Evolutionary conservation across 768 basidiomycete species (phyloP).

Genomic region (Tricholoma sp.): DNA sequence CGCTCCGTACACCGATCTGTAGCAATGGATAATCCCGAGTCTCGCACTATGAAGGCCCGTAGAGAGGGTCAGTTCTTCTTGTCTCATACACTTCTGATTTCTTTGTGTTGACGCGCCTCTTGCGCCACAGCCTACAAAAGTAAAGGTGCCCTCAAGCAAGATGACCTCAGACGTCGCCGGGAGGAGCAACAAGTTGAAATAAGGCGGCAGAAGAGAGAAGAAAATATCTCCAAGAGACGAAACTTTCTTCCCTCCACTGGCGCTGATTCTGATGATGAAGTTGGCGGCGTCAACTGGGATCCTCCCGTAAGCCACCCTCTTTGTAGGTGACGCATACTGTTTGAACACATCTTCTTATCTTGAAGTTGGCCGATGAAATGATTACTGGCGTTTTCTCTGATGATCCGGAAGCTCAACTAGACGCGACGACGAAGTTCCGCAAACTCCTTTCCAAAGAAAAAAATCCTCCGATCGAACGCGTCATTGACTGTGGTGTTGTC

Average conservation of each 20-base stretch:
- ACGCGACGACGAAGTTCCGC: constrained; percentile 97
- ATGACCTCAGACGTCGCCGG: constrained; percentile 92
- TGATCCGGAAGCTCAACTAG: constrained; percentile 86
- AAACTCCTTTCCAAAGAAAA: constrained; percentile 99
- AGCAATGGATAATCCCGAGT: constrained; percentile 45
- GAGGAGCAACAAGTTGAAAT: constrained; percentile 99
- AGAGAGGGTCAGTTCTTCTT: constrained; percentile 52
- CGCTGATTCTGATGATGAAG: constrained; percentile 91
- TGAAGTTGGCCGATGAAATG: constrained; percentile 86
- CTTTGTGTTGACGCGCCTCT: constrained; percentile 33
- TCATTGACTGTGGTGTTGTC: constrained; percentile 96
- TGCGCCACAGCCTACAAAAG: constrained; percentile 73
- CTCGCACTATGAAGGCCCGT: constrained; percentile 71
- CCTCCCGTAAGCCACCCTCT: constrained; percentile 53
- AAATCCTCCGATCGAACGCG: constrained; percentile 98
- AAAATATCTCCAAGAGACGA: constrained; percentile 96
- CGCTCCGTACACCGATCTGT: constrained; percentile 16
- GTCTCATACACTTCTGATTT: constrained; percentile 20
- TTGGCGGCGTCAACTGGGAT: constrained; percentile 66
- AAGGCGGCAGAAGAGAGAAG: constrained; percentile 95
- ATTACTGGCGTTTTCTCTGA: constrained; percentile 89
- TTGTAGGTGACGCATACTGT: constrained; percentile 6
- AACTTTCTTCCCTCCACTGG: constrained; percentile 78
- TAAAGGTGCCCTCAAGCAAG: constrained; percentile 84
- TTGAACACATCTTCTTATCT: constrained; percentile 11